Base-by-base conservation (phyloP, 2,329 filamentous ascomycete genomes). In the Penicillium psychrosexuale region DNA sequence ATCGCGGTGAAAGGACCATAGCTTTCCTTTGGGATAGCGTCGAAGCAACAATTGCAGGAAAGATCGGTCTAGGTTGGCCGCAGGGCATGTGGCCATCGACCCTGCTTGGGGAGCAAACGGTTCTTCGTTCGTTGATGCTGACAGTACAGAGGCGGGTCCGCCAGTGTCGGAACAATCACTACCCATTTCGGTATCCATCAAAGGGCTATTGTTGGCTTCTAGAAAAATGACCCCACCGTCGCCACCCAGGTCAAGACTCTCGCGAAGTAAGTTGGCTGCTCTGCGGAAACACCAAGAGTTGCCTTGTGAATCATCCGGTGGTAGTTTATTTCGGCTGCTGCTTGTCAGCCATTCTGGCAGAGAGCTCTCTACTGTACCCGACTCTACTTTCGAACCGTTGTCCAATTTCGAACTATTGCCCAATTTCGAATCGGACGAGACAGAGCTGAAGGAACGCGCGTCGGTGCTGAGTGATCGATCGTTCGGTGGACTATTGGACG, bases 1-100 rank as follows among this genome's bases (percentile, higher is more conserved):
- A 60, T 77, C 75, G 2, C 66, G 71, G 44, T 79, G 75, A 53
- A 80, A 78, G 1, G 75, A 76, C 77, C 77, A 80, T 1, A 80
- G 60, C 46, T 78, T 78, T 12, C 78, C 78, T 48, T 74, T 72
- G 5, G 76, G 74, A 55, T 80, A 79, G n/a, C 75, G 73, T 24
- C 69, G 70, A 9, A 79, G 62, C 12, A 79, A 62, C 38, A 66
- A 59, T 12, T 68, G 64, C 6, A 74, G 52, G 12, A 74, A 74
- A 0, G 62, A 61, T 6, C 62, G 65, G 42, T 72, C 70, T 12
- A 72, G 56, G 47, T 63, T 69, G 6, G 69, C 66, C 3, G 70
- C 69, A 3, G 71, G 60, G 36, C 61, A 69, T 13, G 57, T 57
- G 1, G 57, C 59, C 27, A 58, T 58, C 1, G 66, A 70, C 5